Evolutionary conservation across 805 yeast species (phyloP).

Genomic region (Myxozyma monticola): DNA sequence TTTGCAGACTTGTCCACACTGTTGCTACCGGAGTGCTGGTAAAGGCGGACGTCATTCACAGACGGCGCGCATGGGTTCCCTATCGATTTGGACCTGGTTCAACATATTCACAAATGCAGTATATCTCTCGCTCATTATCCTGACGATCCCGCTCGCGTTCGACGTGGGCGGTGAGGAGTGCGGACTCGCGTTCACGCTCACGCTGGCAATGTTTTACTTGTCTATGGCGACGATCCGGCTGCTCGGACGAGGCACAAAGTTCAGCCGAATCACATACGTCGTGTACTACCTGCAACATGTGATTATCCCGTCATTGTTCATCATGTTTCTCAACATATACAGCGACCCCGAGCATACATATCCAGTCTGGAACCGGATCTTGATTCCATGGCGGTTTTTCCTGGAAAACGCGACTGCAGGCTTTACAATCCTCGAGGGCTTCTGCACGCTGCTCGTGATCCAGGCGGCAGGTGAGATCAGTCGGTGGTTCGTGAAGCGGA

Average conservation of each 20-base stretch:
- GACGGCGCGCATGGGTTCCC: too few species aligned
- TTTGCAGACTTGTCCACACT: too few species aligned
- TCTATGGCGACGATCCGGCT: slow-evolving; percentile 71
- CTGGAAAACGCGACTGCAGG: slow-evolving; percentile 82
- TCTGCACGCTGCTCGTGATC: slow-evolving; percentile 85
- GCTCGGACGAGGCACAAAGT: slow-evolving; percentile 43
- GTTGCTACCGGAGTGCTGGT: too few species aligned
- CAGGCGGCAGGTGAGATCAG: slow-evolving; percentile 88
- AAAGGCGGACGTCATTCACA: too few species aligned
- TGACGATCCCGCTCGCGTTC: slow-evolving; percentile 89
- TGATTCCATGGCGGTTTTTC: slow-evolving; percentile 69
- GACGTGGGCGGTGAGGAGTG: slow-evolving; percentile 90
- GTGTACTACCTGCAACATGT: slow-evolving; percentile 81
- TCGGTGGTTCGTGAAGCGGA: slow-evolving; percentile 56
- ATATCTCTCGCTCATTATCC: slow-evolving; percentile 65
- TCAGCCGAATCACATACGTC: slow-evolving; percentile 38
- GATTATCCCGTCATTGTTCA: slow-evolving; percentile 75
- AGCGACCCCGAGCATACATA: slow-evolving; percentile 28
- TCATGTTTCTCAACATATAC: slow-evolving; percentile 47
- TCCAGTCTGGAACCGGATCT: slow-evolving; percentile 42
- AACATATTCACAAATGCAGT: slow-evolving; percentile 37
- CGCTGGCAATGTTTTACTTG: slow-evolving; percentile 70
- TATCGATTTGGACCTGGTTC: slow-evolving; percentile 25
- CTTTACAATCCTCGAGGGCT: slow-evolving; percentile 88
- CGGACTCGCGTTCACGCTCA: slow-evolving; percentile 79